phyloP scores from a whole-genome alignment of 176 grass and related monocot genomes.

The Phragmites australis region DNA sequence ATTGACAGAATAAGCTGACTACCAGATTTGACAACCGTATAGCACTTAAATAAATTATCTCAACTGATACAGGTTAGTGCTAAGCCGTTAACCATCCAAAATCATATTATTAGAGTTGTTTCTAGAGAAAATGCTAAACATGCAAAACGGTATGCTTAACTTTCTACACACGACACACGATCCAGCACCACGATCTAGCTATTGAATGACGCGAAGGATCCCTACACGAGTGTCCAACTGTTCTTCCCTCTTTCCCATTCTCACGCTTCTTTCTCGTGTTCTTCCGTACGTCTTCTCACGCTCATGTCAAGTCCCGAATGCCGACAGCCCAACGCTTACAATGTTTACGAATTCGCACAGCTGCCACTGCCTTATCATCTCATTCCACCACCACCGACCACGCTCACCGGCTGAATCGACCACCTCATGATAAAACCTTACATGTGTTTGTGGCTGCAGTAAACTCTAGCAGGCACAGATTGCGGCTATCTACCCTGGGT shows the following conservation, averaged over 20 bases:
- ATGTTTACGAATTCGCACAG: not conserved
- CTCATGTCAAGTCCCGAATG: not conserved
- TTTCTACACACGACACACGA: not conserved
- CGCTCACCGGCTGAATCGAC: too few relatives aligned
- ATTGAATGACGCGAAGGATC: not conserved
- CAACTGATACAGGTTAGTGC: not conserved
- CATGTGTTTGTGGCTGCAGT: not conserved
- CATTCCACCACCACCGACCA: not conserved
- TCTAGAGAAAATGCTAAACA: not conserved
- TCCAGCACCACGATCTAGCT: not conserved
- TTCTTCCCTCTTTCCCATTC: not conserved
- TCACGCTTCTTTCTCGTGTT: not conserved
- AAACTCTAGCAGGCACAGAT: not conserved
- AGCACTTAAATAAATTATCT: not conserved
- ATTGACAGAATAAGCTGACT: constrained; percentile 22
- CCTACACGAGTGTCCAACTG: not conserved
- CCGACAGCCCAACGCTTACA: not conserved
- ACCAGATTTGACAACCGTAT: not conserved
- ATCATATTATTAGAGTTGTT: not conserved
- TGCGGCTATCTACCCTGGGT: not conserved
- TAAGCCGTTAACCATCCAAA: constrained; percentile 15
- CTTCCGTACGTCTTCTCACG: not conserved
- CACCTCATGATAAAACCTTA: not conserved
- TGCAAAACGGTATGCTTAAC: not conserved
- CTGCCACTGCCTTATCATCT: not conserved